Base-by-base conservation (phyloP, 1,284 basidiomycete genomes). In the Polyporus tsugae region DNA sequence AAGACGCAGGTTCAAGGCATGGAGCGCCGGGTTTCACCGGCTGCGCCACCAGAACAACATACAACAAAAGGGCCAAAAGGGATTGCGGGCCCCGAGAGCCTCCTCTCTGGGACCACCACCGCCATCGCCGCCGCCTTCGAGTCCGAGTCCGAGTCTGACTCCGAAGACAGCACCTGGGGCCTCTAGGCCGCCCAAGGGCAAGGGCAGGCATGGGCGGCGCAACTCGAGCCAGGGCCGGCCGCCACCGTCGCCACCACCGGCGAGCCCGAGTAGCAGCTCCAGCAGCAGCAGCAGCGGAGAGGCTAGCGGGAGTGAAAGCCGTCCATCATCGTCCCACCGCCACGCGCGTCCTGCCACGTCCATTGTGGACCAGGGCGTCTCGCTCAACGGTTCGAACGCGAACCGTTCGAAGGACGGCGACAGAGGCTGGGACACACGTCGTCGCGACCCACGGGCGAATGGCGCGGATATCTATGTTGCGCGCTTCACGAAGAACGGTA, bases 401-500 rank as follows among this genome's bases (percentile, higher is more conserved):
- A 63, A 67, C 0, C 69, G 69, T 39, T 46, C 63, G 29, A 67
- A 70, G 63, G 75, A 76, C 42, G 69, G 66, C 17, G 76, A 75
- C 36, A 78, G 75, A 66, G 72, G 75, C n/a, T 81, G 81, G 81
- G 76, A 80, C 68, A 74, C 78, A 36, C 79, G 82, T 33, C 76
- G 83, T 38, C 78, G 84, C 41, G 81, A 85, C 69, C 72, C 83
- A 6, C 82, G 80, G 60, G 80, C 84, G 61, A 86, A 86, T 66
- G 87, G 87, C 1, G 83, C 85, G 35, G 86, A 89, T 73, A 78
- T 89, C 38, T 89, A 88, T 67, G 86, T 89, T 49, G 86, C 82
- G 29, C 82, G 87, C 29, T 79, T 85, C 70, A 86, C 82, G 35
- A 86, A 85, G 74, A 78, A 77, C 49, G 86, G 84, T 6, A 78